Evolutionary conservation across 1,139 yeast species (phyloP), one percentile per base, ranked within the genome.

Genomic region (Trichomonascaceae sp.): DNA sequence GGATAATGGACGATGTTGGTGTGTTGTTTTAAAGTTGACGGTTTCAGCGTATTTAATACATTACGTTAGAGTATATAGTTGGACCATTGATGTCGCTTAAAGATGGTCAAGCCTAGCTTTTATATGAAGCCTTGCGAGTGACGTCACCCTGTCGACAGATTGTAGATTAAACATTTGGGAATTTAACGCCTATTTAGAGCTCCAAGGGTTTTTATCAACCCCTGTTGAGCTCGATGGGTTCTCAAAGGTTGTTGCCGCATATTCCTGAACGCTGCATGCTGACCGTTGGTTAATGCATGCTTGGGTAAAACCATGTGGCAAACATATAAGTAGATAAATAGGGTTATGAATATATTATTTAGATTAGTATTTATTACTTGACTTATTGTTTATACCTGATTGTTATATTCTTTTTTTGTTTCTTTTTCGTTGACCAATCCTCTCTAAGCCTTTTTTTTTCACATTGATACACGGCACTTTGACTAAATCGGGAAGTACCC

Each of bases 301-400:
- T 83, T 83, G 93, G 87, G 95, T 85, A 83, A 83, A 85, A 86
- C 91, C 91, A 85, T 85, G 88, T 83, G 82, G 91, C 87, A 75
- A 67, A 85, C 91, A 85, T 77, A 20, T 52, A 38, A 3, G 18
- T 47, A 32, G 17, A 10, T 18, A 17, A 6, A 18, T 32, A 47
- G 43, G n/a, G n/a, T n/a, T n/a, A n/a, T n/a, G n/a, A n/a, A n/a
- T n/a, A n/a, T n/a, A n/a, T n/a, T n/a, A n/a, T n/a, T n/a, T n/a
- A n/a, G n/a, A n/a, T n/a, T n/a, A n/a, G n/a, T n/a, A n/a, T n/a
- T n/a, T n/a, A n/a, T n/a, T n/a, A n/a, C n/a, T n/a, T n/a, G n/a
- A n/a, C n/a, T n/a, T n/a, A n/a, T 27, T 8, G 32, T 10, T 8
- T 15, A 12, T 12, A 32, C 39, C 39, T 7, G 9, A 32, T 12